phyloP scores from a whole-genome alignment of 306 rosid species.

The Amphicarpaea edgeworthii region DNA sequence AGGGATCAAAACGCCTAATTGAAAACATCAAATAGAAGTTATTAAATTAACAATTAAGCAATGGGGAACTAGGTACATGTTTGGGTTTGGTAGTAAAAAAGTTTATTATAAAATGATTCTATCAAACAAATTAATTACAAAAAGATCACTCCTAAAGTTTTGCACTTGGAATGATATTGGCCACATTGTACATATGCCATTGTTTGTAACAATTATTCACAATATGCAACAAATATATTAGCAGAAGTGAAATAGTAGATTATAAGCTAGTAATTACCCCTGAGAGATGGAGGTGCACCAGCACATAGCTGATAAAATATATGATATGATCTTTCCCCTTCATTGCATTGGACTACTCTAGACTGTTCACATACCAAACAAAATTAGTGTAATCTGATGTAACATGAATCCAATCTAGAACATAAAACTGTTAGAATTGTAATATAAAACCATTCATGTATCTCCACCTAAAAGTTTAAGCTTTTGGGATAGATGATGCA shows the following conservation, averaged over 20 bases:
- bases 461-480: neutral
- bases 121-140: conserved; percentile 15
- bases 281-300: conserved; percentile 81
- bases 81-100: conserved; percentile 13
- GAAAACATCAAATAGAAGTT: conserved; percentile 25
- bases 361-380: conserved; percentile 64
- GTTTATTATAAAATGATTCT: conserved; percentile 17
- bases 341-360: conserved; percentile 94
- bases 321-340: conserved; percentile 94
- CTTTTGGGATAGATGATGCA: neutral
- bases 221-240: conserved; percentile 36
- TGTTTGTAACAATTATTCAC: neutral
- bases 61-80: neutral
- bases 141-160: neutral
- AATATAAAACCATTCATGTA: neutral
- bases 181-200: neutral
- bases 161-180: neutral
- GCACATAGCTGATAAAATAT: conserved; percentile 95
- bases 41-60: neutral
- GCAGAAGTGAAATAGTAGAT: neutral
- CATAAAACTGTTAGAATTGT: neutral
- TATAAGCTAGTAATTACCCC: conserved; percentile 56
- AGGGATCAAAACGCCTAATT: conserved; percentile 13
- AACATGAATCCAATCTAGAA: conserved; percentile 22
- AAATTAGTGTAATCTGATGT: conserved; percentile 38